phyloP scores from a whole-genome alignment of 2,329 filamentous ascomycete species.

The Colletotrichum cuscutae region DNA sequence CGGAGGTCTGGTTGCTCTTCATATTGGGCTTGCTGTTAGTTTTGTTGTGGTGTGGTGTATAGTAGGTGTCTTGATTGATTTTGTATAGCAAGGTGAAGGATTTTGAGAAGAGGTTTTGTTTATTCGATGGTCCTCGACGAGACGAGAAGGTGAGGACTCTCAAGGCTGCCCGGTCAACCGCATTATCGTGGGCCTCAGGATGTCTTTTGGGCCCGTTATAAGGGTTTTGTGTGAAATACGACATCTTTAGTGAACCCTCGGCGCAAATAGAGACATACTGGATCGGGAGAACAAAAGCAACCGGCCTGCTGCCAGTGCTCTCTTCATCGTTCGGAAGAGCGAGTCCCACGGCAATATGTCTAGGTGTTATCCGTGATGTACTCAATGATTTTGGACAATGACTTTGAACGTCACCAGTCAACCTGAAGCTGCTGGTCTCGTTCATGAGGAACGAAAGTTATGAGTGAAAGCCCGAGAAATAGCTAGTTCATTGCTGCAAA shows the following conservation, averaged over 20 bases:
- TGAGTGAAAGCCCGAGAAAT: background rate
- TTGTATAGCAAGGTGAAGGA: background rate
- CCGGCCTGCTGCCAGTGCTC: background rate
- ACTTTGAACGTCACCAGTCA: background rate
- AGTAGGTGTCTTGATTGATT: background rate
- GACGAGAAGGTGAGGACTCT: background rate
- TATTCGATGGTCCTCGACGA: background rate
- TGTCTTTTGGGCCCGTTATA: background rate
- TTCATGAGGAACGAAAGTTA: background rate
- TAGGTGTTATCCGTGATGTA: background rate
- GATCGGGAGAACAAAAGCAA: background rate
- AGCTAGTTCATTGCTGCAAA: background rate
- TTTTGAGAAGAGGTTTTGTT: background rate
- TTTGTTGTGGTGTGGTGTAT: background rate
- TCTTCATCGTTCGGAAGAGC: background rate
- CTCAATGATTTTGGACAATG: background rate
- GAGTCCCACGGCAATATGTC: background rate
- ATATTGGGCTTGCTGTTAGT: background rate
- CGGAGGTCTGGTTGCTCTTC: background rate
- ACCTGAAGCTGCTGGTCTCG: background rate
- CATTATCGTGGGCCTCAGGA: background rate
- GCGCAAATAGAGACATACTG: background rate
- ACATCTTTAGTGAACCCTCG: background rate
- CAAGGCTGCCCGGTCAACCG: background rate
- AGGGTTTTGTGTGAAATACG: no score